Evolutionary conservation across 495 filamentous ascomycete genomes (phyloP), one percentile per base, ranked within the genome.

Genomic region (Pyronema omphalodes): DNA sequence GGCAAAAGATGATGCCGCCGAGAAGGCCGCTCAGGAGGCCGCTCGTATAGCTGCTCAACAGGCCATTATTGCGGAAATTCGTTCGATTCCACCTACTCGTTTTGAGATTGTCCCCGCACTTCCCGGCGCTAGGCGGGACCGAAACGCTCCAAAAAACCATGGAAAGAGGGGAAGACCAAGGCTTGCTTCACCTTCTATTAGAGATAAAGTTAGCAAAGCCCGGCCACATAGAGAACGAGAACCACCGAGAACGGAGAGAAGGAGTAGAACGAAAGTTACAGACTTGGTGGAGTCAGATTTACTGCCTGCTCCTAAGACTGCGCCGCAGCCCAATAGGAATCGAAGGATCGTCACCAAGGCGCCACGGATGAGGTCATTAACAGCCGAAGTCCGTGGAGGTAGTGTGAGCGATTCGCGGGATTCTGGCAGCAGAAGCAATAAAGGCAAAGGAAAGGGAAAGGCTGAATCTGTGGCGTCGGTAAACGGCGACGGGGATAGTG

Each of bases 91-190:
- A 0, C 74, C 83, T 1, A 81, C 75, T 35, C 75, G 87, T 55
- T 94, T 91, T 66, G 83, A 93, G 60, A 78, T 93, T 45, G 89
- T 83, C 61, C 88, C 88, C 37, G 82, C 83, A 3, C 71, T 87
- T n/a, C 82, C 78, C 53, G 74, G 77, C 18, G 47, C 39, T 17
- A 12, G 47, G 12, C 47, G 47, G 7, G 12, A 9, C 12, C 23
- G 47, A n/a, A 34, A 9, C 9, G 23, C 36, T 7, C 11, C 12
- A 36, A 34, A 19, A 34, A 50, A 23, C 3, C 11, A 17, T 12
- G 36, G 29, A 17, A 19, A 19, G 14, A 23, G 47, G 11, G 47
- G 47, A 36, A 50, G 47, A 11, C 47, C 47, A 11, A 23, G 47
- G 11, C 17, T 50, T 11, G 18, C 19, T 12, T 35, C 23, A 35